phyloP scores from a whole-genome alignment of 2,329 filamentous ascomycete genomes.

The Fusarium pseudoanthophilum region DNA sequence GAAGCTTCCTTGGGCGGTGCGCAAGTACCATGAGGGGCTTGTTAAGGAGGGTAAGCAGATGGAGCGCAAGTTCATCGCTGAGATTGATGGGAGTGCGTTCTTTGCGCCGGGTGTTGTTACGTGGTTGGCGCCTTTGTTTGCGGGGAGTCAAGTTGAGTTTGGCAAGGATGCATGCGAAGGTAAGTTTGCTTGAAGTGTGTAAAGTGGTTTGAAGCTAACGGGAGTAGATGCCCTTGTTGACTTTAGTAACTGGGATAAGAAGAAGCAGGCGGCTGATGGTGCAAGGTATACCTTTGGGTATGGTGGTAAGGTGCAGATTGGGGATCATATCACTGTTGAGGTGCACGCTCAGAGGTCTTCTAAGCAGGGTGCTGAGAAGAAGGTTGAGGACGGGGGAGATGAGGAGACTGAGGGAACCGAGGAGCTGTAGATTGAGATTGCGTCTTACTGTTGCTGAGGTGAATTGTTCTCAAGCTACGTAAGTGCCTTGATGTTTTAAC shows the following conservation, averaged over 20 bases:
- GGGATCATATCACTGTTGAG: not conserved
- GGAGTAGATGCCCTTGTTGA: slow-evolving; percentile 7
- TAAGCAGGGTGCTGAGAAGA: not conserved
- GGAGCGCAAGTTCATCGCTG: slow-evolving; percentile 32
- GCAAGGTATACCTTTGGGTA: not conserved
- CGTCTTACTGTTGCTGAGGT: too few relatives aligned
- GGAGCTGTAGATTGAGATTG: not conserved
- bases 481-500: not conserved
- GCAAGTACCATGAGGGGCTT: slow-evolving; percentile 21
- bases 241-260: slow-evolving; percentile 10
- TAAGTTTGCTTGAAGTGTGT: not conserved
- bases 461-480: accelerated
- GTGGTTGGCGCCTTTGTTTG: slow-evolving; percentile 26
- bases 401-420: not conserved
- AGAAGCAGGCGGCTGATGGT: not conserved
- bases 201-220: not conserved
- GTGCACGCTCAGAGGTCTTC: slow-evolving; percentile 3
- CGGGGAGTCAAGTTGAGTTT: slow-evolving; percentile 8
- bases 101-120: slow-evolving; percentile 32
- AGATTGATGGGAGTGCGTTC: slow-evolving; percentile 24
- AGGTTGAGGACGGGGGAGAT: not conserved
- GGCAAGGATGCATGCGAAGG: slow-evolving; percentile 24
- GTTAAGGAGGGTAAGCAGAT: slow-evolving; percentile 4
- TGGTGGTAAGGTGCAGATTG: not conserved
- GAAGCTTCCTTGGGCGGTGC: slow-evolving; percentile 27